A percentile compares a stretch with the other conserved stretches of the same genome.
These are phyloP conservation scores for Annulohypoxylon bovei DNA, from an alignment of 495 filamentous ascomycete species.

Conservation along the genomic window DNA sequence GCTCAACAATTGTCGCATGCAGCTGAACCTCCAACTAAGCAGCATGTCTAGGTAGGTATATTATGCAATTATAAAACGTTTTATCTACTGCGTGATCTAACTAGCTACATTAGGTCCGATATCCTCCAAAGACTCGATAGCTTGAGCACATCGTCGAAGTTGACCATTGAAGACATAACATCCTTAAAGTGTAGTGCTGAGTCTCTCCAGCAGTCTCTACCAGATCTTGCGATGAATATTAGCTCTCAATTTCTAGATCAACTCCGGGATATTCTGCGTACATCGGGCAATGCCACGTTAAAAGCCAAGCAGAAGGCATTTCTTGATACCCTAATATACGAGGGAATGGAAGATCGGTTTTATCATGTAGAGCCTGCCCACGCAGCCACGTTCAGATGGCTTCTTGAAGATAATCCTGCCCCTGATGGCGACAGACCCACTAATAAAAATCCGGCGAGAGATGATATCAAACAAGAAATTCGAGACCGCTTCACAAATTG, in stretches of 20 bases:
- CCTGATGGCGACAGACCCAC: not conserved
- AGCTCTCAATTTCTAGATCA: not conserved
- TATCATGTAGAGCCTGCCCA: slow-evolving; percentile 16
- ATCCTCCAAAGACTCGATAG: not conserved
- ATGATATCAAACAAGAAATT: not conserved
- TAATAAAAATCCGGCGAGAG: not conserved
- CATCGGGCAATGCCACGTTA: slow-evolving; percentile 15
- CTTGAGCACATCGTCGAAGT: not conserved
- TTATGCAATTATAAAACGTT: no score
- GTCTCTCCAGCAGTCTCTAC: not conserved
- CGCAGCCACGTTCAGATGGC: slow-evolving; percentile 14
- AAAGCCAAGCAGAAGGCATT: slow-evolving; percentile 13
- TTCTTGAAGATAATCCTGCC: not conserved
- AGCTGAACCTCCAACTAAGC: slow-evolving; percentile 23
- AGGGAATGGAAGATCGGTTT: slow-evolving; percentile 21
- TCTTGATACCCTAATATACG: slow-evolving; percentile 4
- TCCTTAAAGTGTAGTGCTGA: not conserved
- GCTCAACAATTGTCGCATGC: slow-evolving; percentile 23
- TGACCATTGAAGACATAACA: not conserved
- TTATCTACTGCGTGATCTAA: not conserved
- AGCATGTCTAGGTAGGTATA: slow-evolving; percentile 21
- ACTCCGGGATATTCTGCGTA: slow-evolving; percentile 7
- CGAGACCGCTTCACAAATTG: slow-evolving; percentile 38
- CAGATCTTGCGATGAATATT: not conserved
- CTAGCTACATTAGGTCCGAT: not conserved